These are phyloP conservation scores for Penicillium freii DNA, from an alignment of 2,329 filamentous ascomycete genomes.

Conservation along the genomic window DNA sequence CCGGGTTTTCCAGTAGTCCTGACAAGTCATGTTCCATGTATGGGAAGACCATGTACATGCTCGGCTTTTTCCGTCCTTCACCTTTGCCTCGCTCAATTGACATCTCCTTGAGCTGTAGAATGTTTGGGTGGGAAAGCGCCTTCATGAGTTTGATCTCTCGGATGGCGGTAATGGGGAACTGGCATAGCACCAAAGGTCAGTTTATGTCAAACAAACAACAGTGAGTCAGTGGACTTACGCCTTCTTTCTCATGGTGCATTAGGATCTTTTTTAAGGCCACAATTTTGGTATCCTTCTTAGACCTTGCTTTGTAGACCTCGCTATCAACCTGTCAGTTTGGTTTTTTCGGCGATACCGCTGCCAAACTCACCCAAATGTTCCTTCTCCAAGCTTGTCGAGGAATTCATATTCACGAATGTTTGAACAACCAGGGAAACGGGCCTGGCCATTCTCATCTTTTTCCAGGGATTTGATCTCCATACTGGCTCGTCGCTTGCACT, in stretches of 20 bases:
- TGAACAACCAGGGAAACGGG: slow-evolving; percentile 79
- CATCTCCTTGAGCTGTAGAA: slow-evolving; percentile 90
- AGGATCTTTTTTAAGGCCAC: slow-evolving; percentile 97
- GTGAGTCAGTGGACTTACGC: slow-evolving; percentile 52
- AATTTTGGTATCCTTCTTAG: slow-evolving; percentile 68
- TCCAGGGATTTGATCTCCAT: slow-evolving; percentile 47
- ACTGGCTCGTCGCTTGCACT: slow-evolving; percentile 9
- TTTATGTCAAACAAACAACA: not conserved
- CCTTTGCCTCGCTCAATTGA: slow-evolving; percentile 75
- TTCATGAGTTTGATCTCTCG: slow-evolving; percentile 98
- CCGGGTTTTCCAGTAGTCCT: slow-evolving; percentile 90
- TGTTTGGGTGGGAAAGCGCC: slow-evolving; percentile 85
- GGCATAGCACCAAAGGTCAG: not conserved
- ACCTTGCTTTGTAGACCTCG: slow-evolving; percentile 87
- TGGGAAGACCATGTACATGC: slow-evolving; percentile 97
- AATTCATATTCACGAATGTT: slow-evolving; percentile 44
- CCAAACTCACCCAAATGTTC: slow-evolving; percentile 76
- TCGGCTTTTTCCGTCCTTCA: slow-evolving; percentile 72
- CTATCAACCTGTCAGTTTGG: slow-evolving; percentile 43
- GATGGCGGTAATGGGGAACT: slow-evolving; percentile 94
- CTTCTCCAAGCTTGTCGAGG: slow-evolving; percentile 70
- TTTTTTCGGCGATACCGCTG: not conserved
- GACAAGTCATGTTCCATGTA: slow-evolving; percentile 99
- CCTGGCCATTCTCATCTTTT: slow-evolving; percentile 46
- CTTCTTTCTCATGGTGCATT: slow-evolving; percentile 99